Percentiles rank a stretch among this genome's conserved stretches.
Conservation (phyloP, 1,284 basidiomycete genomes). For the Meira nashicola region DNA sequence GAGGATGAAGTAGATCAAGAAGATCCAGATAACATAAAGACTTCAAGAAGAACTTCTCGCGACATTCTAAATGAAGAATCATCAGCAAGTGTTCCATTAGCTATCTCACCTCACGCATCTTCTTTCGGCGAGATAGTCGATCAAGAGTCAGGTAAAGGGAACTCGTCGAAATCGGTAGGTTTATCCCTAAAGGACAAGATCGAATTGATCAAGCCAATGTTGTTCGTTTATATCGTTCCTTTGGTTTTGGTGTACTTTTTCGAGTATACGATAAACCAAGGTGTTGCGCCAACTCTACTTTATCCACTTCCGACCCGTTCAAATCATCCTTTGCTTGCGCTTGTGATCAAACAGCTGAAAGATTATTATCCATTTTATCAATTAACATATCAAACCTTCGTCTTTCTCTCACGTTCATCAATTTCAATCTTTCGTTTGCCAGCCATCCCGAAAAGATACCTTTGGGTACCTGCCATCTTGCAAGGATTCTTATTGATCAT, state of each 20-base stretch:
- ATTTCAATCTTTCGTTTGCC: constrained; percentile 77
- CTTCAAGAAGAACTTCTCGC: neutral
- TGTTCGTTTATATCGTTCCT: constrained; percentile 44
- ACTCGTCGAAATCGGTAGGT: constrained; percentile 2
- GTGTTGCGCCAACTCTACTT: constrained; percentile 72
- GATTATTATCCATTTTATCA: constrained; percentile 81
- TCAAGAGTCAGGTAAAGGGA: no score
- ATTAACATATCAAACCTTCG: constrained; percentile 83
- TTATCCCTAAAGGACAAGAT: constrained; percentile 43
- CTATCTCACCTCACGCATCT: constrained; percentile 6
- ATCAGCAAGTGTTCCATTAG: neutral
- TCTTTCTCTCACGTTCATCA: constrained; percentile 89
- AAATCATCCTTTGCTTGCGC: constrained; percentile 63
- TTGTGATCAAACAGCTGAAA: constrained; percentile 74
- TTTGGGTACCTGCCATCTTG: constrained; percentile 69
- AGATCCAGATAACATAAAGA: neutral
- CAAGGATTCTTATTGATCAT: constrained; percentile 65
- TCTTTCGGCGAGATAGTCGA: neutral
- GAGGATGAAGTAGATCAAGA: neutral
- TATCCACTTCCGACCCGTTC: constrained; percentile 73
- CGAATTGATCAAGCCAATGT: constrained; percentile 42
- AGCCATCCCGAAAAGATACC: constrained; percentile 67
- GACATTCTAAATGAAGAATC: neutral
- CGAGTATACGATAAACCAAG: constrained; percentile 53
- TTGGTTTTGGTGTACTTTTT: constrained; percentile 49